Conservation (phyloP, 495 filamentous ascomycete genomes). For the Penicillium coffeae region DNA sequence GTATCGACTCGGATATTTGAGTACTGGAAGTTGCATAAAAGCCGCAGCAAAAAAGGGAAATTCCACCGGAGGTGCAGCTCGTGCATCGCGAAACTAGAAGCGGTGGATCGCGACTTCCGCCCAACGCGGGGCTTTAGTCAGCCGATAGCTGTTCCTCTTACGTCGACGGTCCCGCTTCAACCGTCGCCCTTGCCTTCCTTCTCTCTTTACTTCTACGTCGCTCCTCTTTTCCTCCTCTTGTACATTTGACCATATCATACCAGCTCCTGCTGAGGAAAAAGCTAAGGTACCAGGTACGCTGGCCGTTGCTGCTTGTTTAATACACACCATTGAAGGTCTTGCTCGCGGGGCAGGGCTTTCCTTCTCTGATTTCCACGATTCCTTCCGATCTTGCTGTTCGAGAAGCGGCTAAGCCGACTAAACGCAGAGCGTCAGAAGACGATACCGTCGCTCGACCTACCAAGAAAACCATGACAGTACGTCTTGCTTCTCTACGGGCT, state of each 20-base stretch:
- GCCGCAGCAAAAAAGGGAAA: too few species aligned
- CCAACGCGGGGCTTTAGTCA: slow-evolving; percentile 16
- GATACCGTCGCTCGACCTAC: slow-evolving; percentile 61
- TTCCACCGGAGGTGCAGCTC: too few species aligned
- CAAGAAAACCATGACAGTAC: slow-evolving; percentile 83
- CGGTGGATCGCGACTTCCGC: slow-evolving; percentile 1
- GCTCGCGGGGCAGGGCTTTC: slow-evolving; percentile 50
- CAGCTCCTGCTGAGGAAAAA: slow-evolving; percentile 8
- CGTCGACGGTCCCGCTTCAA: slow-evolving; percentile 29
- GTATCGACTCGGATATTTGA: not conserved
- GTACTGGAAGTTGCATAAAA: not conserved
- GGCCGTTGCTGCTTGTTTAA: slow-evolving; percentile 26
- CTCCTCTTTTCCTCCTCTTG: slow-evolving; percentile 8
- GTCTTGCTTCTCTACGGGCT: slow-evolving; percentile 26
- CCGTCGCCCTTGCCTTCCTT: slow-evolving; percentile 14
- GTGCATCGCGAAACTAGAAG: not conserved
- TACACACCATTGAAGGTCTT: slow-evolving; percentile 45
- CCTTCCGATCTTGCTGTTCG: slow-evolving; percentile 51
- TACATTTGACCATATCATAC: not conserved
- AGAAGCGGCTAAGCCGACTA: slow-evolving; percentile 64
- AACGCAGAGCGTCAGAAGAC: slow-evolving; percentile 81
- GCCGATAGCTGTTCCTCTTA: slow-evolving; percentile 34
- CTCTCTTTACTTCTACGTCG: slow-evolving; percentile 14
- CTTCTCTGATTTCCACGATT: slow-evolving; percentile 47
- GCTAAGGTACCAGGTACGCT: slow-evolving; percentile 39